phyloP scores from a whole-genome alignment of 345 rosid genomes.

The Boechera retrofracta region DNA sequence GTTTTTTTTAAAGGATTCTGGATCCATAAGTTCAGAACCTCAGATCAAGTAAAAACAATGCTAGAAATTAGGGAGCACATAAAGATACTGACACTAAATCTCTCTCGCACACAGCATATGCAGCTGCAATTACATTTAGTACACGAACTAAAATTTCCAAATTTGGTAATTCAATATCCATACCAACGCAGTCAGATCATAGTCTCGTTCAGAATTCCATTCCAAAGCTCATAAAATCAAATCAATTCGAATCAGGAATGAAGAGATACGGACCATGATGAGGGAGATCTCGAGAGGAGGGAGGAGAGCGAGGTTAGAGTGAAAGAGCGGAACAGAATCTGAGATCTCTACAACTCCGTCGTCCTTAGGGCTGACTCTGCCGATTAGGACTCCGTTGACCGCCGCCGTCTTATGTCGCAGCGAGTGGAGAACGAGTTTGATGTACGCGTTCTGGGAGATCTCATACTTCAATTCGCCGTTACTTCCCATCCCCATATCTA shows the following conservation, averaged over 20 bases:
- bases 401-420: slow-evolving; percentile 78
- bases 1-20: background rate
- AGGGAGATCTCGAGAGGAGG: slow-evolving; percentile 97
- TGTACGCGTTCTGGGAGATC: slow-evolving; percentile 84
- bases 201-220: background rate
- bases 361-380: slow-evolving; percentile 57
- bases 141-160: slow-evolving; percentile 2
- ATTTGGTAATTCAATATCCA: slow-evolving; percentile 11
- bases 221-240: background rate
- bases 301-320: slow-evolving; percentile 81
- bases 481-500: slow-evolving; percentile 50
- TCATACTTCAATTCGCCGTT: slow-evolving; percentile 70
- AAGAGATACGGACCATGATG: slow-evolving; percentile 59
- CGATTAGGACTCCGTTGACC: slow-evolving; percentile 87
- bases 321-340: slow-evolving; percentile 93
- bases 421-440: slow-evolving; percentile 85
- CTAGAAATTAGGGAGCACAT: background rate
- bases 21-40: slow-evolving; percentile 11
- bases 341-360: slow-evolving; percentile 66
- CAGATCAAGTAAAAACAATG: slow-evolving; percentile 11
- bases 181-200: slow-evolving; percentile 17
- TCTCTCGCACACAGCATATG: slow-evolving; percentile 5
- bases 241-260: slow-evolving; percentile 13
- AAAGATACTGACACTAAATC: slow-evolving; percentile 8
- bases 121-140: slow-evolving; percentile 6